These are phyloP conservation scores for Cicer chorassanicum DNA, from an alignment of 306 rosid genomes.

Conservation along the genomic window DNA sequence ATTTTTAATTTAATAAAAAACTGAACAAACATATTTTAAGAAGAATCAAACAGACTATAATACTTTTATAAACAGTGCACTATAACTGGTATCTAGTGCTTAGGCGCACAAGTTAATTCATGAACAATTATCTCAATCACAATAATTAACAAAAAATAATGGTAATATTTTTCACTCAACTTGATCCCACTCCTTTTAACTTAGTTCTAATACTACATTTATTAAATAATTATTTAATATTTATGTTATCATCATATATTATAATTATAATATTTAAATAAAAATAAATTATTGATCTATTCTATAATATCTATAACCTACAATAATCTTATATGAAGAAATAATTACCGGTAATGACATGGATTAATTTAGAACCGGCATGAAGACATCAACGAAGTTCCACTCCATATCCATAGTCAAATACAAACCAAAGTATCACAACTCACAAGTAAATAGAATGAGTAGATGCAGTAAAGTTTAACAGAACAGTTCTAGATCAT, in stretches of 20 bases:
- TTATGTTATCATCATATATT: not conserved
- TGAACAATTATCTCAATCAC: no score
- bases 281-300: no score
- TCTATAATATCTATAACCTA: not conserved
- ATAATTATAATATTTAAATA: not conserved
- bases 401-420: constrained; percentile 27
- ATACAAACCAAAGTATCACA: constrained; percentile 11
- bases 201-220: not conserved
- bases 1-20: no score
- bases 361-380: not conserved
- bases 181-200: not conserved
- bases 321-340: not conserved
- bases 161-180: not conserved
- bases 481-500: constrained; percentile 36
- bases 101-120: no score
- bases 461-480: constrained; percentile 24
- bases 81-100: no score
- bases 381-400: constrained; percentile 27
- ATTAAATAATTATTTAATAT: not conserved
- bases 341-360: not conserved
- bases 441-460: constrained; percentile 19
- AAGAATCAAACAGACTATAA: no score
- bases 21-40: no score
- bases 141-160: not conserved
- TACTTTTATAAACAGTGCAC: no score